Percentiles rank a stretch among this genome's conserved stretches.
These are phyloP conservation scores for Xylaria venustula DNA, from an alignment of 495 filamentous ascomycete genomes.

Conservation along the genomic window DNA sequence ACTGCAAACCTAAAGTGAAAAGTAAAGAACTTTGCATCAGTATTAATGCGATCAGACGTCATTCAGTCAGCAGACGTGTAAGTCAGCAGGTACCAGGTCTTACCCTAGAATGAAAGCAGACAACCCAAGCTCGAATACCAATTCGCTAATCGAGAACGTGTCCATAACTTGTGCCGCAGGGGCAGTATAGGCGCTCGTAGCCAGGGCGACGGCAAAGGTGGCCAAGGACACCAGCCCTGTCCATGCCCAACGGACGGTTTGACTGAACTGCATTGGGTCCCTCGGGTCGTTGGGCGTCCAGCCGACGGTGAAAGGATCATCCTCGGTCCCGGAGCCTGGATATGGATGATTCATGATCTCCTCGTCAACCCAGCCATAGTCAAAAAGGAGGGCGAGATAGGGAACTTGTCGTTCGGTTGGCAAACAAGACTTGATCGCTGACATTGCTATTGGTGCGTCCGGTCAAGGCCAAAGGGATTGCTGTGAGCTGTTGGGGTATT, in stretches of 20 bases:
- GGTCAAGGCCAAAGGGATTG: not conserved
- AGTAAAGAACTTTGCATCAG: not conserved
- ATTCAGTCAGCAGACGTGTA: not conserved
- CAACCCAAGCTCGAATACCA: too few relatives aligned
- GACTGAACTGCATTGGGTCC: too few relatives aligned
- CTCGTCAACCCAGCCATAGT: not conserved
- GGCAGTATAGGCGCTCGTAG: too few relatives aligned
- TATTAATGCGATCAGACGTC: not conserved
- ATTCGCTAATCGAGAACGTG: too few relatives aligned
- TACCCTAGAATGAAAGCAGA: too few relatives aligned
- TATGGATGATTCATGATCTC: not conserved
- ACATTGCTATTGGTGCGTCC: not conserved
- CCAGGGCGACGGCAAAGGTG: too few relatives aligned
- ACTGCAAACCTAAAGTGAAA: not conserved
- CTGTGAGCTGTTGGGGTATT: not conserved
- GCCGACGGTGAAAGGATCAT: not conserved
- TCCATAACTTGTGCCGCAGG: too few relatives aligned
- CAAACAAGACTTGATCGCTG: not conserved
- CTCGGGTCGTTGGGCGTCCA: too few relatives aligned
- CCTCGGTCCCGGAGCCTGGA: not conserved
- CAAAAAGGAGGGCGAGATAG: not conserved
- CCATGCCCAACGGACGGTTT: too few relatives aligned
- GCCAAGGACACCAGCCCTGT: too few relatives aligned
- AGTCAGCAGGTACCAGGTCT: too few relatives aligned
- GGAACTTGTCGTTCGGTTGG: not conserved